These are phyloP conservation scores for Tuber microsphaerosporum DNA, from an alignment of 495 filamentous ascomycete species.

Conservation along the genomic window DNA sequence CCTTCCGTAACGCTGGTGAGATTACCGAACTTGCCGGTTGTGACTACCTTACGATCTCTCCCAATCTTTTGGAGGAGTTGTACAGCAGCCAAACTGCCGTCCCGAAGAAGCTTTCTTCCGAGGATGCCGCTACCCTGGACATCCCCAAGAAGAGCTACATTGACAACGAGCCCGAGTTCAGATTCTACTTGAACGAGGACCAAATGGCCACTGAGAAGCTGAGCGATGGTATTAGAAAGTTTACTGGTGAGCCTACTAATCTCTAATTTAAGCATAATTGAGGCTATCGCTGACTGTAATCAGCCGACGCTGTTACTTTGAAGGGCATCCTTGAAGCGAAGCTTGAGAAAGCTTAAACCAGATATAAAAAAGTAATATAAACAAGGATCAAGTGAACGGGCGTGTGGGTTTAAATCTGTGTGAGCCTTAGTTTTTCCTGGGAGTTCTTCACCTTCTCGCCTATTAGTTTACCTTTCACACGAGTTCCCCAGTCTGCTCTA, in stretches of 20 bases:
- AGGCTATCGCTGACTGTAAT: slow-evolving; percentile 8
- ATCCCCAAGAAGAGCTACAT: slow-evolving; percentile 87
- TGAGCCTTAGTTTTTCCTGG: not conserved
- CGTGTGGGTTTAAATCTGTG: not conserved
- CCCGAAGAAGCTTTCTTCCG: slow-evolving; percentile 84
- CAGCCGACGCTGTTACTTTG: slow-evolving; percentile 81
- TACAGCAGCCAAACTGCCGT: slow-evolving; percentile 70
- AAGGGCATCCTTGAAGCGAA: slow-evolving; percentile 86
- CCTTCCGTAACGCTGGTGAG: slow-evolving; percentile 90
- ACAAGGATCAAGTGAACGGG: not conserved
- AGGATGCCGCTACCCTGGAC: slow-evolving; percentile 57
- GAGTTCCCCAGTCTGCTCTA: not conserved
- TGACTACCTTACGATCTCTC: slow-evolving; percentile 97
- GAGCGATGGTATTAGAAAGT: slow-evolving; percentile 96
- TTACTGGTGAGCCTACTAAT: slow-evolving; percentile 51
- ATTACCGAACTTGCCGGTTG: slow-evolving; percentile 97
- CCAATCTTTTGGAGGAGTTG: slow-evolving; percentile 88
- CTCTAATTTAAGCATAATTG: not conserved
- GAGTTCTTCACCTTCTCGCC: not conserved
- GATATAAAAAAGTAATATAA: slow-evolving; percentile 2
- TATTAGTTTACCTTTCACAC: not conserved
- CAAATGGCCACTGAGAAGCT: slow-evolving; percentile 99
- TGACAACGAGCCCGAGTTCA: slow-evolving; percentile 80
- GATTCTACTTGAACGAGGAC: slow-evolving; percentile 99
- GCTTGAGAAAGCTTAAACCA: slow-evolving; percentile 30